Conservation (phyloP, 1,284 basidiomycete genomes). For the Earliella scabrosa region DNA sequence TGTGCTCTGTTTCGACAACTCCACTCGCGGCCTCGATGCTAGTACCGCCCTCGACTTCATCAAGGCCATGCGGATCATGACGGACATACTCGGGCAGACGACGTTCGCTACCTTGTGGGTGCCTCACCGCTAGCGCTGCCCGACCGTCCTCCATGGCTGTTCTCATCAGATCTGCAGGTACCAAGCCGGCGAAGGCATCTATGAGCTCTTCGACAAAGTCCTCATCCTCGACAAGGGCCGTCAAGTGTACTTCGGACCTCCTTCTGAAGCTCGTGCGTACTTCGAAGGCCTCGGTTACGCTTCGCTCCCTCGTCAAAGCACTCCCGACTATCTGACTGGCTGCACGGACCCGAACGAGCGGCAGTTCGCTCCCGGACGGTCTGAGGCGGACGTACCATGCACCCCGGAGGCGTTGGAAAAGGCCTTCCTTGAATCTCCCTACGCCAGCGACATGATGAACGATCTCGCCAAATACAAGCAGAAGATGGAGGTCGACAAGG, state of each 20-base stretch:
- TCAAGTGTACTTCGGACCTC: conserved; percentile 83
- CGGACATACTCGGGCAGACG: conserved; percentile 78
- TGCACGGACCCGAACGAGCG: conserved; percentile 88
- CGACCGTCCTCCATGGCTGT: no score
- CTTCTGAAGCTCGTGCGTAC: conserved; percentile 73
- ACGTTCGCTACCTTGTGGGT: conserved; percentile 79
- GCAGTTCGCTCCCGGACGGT: conserved; percentile 76
- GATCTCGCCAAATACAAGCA: conserved; percentile 68
- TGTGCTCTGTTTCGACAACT: conserved; percentile 85
- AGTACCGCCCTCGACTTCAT: conserved; percentile 84
- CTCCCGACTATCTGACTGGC: conserved; percentile 79
- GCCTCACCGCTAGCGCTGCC: conserved; percentile 2
- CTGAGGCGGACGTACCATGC: conserved; percentile 68
- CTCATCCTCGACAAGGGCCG: conserved; percentile 80
- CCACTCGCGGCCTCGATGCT: conserved; percentile 86
- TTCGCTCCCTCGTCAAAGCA: conserved; percentile 73
- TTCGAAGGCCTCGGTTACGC: conserved; percentile 82
- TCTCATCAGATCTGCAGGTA: conserved; percentile 69
- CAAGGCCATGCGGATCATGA: conserved; percentile 75
- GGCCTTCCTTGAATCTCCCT: conserved; percentile 63
- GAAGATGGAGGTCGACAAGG: conserved; percentile 65
- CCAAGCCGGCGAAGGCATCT: conserved; percentile 81
- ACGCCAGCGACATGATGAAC: conserved; percentile 51
- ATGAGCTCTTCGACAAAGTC: conserved; percentile 67
- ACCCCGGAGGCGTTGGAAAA: conserved; percentile 74